Base-by-base conservation (phyloP, 345 rosid species). In the Linum lewisii region DNA sequence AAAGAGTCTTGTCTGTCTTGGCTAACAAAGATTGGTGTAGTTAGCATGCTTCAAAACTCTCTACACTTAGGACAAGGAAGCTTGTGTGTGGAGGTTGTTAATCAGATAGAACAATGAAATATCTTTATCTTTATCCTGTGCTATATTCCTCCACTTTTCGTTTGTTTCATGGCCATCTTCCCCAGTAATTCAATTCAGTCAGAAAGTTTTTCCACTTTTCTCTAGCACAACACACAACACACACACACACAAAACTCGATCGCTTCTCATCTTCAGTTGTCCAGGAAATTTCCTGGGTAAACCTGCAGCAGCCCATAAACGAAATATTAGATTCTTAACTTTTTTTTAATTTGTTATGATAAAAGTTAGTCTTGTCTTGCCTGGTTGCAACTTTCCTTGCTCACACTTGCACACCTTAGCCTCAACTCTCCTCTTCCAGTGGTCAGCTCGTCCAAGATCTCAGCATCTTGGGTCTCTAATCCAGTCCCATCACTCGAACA, bases 401-500 rank as follows among this genome's bases (percentile, higher is more conserved):
- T 69, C 52, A 82, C 78, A 72, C 94, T 86, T 19, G 74, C 59
- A 24, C 69, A 78, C 71, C 87, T 74, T 20, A 81, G 63, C 66
- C 82, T 87, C 16, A 90, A 21, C 69, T 90, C 97, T 9, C 97
- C 95, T 75, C 90, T 83, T 37, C 82, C 75, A 9, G 97, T 90
- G 21, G 95, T 90, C 63, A 87, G 63, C 73, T 83, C 87, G 21
- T 87, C 95, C 47, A 87, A 63, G 58, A 81, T 75, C 82, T 90
- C 97, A 1, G 81, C 86, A 38, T 83, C 88, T 1, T 71, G 51
- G 11, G 68, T 44, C 32, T 72, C 85, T n/a, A 63, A 60, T 56
- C 54, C 77, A 24, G 59, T 71, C 45, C 79, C 84, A 0, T 55
- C 67, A 49, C 59, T 69, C 2, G 15, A 4, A 20, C 34, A 24